A percentile compares a stretch with the other conserved stretches of the same genome.
These are phyloP conservation scores for Lycium ferocissimum DNA, from an alignment of 257 asterid species.

Conservation along the genomic window DNA sequence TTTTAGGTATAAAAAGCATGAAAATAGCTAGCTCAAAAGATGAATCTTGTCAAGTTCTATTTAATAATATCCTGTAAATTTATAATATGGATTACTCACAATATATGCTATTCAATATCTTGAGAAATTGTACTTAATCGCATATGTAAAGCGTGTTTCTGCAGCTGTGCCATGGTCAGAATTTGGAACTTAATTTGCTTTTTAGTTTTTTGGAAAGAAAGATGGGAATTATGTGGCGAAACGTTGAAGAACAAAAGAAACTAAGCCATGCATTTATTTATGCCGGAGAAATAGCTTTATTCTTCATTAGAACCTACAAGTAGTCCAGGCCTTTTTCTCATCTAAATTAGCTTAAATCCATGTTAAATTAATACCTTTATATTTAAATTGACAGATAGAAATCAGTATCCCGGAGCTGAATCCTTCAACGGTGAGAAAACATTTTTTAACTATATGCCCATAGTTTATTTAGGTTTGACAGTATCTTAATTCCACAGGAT, in stretches of 20 bases:
- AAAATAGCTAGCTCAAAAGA: neutral
- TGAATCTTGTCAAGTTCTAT: neutral
- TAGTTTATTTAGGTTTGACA: slow-evolving; percentile 41
- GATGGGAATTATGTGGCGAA: neutral
- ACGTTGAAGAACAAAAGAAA: neutral
- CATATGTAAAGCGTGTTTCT: neutral
- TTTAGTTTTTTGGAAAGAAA: neutral
- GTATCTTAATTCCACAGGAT: slow-evolving; percentile 71
- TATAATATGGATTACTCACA: no score
- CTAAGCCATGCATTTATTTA: neutral
- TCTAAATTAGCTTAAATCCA: neutral
- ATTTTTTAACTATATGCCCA: slow-evolving; percentile 25
- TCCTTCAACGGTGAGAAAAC: slow-evolving; percentile 83
- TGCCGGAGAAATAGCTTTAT: neutral
- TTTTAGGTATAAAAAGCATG: neutral
- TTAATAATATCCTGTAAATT: neutral
- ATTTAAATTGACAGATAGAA: slow-evolving; percentile 68
- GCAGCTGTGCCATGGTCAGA: neutral
- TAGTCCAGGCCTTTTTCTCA: neutral
- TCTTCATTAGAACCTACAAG: neutral
- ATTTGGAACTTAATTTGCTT: neutral
- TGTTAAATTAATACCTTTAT: slow-evolving; percentile 33
- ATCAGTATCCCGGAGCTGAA: slow-evolving; percentile 94
- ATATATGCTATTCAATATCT: neutral
- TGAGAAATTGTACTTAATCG: neutral